These are phyloP conservation scores for Euphorbia peplus DNA, from an alignment of 345 rosid genomes.

Conservation along the genomic window DNA sequence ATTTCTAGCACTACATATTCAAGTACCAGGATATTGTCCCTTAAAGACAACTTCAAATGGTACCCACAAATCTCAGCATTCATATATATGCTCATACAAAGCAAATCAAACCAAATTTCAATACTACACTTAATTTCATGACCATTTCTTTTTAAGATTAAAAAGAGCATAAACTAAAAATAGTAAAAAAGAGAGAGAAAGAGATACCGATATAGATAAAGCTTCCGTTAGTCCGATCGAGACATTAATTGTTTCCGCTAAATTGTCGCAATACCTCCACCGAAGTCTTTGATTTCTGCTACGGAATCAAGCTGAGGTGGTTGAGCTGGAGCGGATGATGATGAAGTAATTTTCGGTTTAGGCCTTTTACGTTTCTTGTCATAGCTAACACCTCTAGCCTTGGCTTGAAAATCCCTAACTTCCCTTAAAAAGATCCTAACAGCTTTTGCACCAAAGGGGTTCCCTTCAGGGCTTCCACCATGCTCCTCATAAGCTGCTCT, in stretches of 20 bases:
- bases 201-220: constrained; percentile 7
- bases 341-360: constrained; percentile 25
- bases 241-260: too few species aligned
- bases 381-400: constrained; percentile 90
- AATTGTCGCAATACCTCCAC: too few species aligned
- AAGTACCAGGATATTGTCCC: constrained; percentile 9
- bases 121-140: neutral
- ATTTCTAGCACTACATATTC: neutral
- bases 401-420: constrained; percentile 89
- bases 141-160: neutral
- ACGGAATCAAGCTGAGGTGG: constrained; percentile 8
- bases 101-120: constrained; percentile 14
- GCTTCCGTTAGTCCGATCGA: neutral
- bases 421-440: constrained; percentile 81
- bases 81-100: constrained; percentile 8
- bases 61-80: constrained; percentile 26
- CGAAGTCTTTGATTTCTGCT: too few species aligned
- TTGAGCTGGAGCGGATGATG: neutral
- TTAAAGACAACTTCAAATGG: constrained; percentile 20
- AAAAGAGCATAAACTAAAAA: neutral
- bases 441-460: constrained; percentile 86
- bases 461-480: constrained; percentile 78
- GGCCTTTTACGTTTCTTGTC: constrained; percentile 80
- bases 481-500: constrained; percentile 94
- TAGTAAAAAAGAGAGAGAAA: neutral